A percentile compares a stretch with the other conserved stretches of the same genome.
Conservation (phyloP, 495 filamentous ascomycete genomes). For the Penicillium nucicola region DNA sequence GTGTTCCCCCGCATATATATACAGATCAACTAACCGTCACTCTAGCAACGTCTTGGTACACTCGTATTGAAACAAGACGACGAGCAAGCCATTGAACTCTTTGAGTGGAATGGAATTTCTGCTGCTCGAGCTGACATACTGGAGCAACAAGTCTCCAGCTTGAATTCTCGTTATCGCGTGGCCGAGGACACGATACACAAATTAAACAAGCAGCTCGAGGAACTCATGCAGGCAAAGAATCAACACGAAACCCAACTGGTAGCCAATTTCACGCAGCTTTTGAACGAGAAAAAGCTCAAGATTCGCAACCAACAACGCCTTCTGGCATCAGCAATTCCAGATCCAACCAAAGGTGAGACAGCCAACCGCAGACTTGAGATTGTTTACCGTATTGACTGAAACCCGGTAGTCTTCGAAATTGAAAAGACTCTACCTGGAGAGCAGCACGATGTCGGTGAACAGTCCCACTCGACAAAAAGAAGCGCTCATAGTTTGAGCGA, state of each 20-base stretch:
- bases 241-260: conserved; percentile 69
- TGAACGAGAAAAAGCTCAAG: conserved; percentile 91
- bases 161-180: conserved; percentile 41
- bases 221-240: conserved; percentile 61
- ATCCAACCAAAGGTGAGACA: conserved; percentile 43
- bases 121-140: conserved; percentile 39
- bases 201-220: conserved; percentile 57
- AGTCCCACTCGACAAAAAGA: conserved; percentile 43
- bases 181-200: conserved; percentile 48
- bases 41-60: conserved; percentile 67
- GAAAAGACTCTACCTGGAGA: conserved; percentile 16
- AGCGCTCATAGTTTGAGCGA: conserved; percentile 14
- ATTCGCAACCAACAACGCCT: conserved; percentile 78
- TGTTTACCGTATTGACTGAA: not conserved
- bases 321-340: conserved; percentile 56
- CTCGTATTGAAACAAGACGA: conserved; percentile 59
- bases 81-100: conserved; percentile 63
- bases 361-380: not conserved
- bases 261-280: conserved; percentile 63
- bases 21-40: not conserved
- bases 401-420: conserved; percentile 25
- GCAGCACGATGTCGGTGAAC: conserved; percentile 4
- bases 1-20: conserved; percentile 5
- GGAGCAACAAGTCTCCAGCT: conserved; percentile 40
- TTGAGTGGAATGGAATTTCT: conserved; percentile 66